Base-by-base conservation (phyloP, 345 rosid species). In the Erysimum cheiranthoides region DNA sequence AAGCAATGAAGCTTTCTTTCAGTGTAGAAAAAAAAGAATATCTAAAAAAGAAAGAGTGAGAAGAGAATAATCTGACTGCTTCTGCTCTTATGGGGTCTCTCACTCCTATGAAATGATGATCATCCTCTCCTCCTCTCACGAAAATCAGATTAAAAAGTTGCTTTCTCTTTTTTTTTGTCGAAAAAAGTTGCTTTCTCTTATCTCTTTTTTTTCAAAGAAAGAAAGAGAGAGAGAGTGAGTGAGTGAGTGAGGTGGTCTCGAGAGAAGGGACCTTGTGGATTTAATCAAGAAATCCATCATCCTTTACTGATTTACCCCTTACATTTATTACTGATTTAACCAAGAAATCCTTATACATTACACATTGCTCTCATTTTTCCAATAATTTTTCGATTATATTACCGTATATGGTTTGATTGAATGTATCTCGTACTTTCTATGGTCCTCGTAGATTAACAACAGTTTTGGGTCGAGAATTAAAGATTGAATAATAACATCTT, bases 51-150 rank as follows among this genome's bases (percentile, higher is more conserved):
- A 49, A 21, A 73, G 7, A n/a, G 52, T 14, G 35, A 61, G 51
- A 46, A 38, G 75, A 56, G 42, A 70, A 42, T 69, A 3, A 76
- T 76, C 69, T 68, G 69, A 75, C 73, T 60, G 59, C n/a, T 56
- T 72, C 62, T 73, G 36, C 10, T 39, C 45, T 40, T 40, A 63
- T 64, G 70, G 62, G 70, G 51, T 16, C 25, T 45, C 49, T 71
- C 64, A 45, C 66, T 72, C 52, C 11, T 43, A 64, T 56, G 65
- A 53, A 46, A 38, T 54, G 40, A 30, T 70, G 14, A 63, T 28
- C 8, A n/a, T 60, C 21, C 16, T 61, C 58, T 53, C 57, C 27
- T 51, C 66, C 67, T 59, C 73, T 47, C 73, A 4, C 57, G 8
- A 18, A 21, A 18, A 35, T 57, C 73, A 66, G 67, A 66, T 74